Evolutionary conservation across 108 stramenopile species (phyloP), one percentile per base, ranked within the genome.

Genomic region (Cyclotella atomus): DNA sequence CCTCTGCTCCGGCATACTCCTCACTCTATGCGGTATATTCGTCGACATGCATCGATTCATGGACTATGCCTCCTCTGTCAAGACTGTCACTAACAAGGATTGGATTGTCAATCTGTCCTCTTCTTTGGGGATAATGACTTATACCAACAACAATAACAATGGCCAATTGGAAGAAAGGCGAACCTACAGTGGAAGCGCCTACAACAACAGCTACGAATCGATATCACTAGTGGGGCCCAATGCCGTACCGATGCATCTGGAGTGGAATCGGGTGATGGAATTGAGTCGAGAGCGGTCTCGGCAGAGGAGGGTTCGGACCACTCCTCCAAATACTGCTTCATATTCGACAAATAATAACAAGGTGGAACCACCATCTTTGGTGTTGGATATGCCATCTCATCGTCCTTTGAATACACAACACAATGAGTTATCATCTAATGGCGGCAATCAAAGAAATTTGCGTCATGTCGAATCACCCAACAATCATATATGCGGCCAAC

Each of bases 341-440:
- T 9, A 19, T 7, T 10, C 23, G 28, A n/a, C 47, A 17, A 49
- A 49, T 49, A 16, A 28, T 25, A n/a, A n/a, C n/a, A n/a, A n/a
- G n/a, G n/a, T 36, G 15, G 32, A 44, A 3, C 41, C 56, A 36
- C 70, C 77, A 47, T 55, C 69, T 29, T 35, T 78, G 35, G 69
- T 53, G 23, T 44, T 78, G 41, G 69, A 71, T 43, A 25, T 78
- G 14, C 77, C 77, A 5, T 53, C 77, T 4, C 77, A 71, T 45
- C 69, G 77, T 44, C 62, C 50, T 20, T 52, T 78, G 34, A 56
- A 66, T 28, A n/a, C n/a, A n/a, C n/a, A n/a, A n/a, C n/a, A n/a
- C n/a, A 52, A 59, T 28, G 64, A 24, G 7, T 0, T 66, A 32
- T n/a, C n/a, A n/a, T n/a, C n/a, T n/a, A 52, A 19, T 27, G 63